Conservation (phyloP, 345 rosid species). For the Gossypium longicalyx region DNA sequence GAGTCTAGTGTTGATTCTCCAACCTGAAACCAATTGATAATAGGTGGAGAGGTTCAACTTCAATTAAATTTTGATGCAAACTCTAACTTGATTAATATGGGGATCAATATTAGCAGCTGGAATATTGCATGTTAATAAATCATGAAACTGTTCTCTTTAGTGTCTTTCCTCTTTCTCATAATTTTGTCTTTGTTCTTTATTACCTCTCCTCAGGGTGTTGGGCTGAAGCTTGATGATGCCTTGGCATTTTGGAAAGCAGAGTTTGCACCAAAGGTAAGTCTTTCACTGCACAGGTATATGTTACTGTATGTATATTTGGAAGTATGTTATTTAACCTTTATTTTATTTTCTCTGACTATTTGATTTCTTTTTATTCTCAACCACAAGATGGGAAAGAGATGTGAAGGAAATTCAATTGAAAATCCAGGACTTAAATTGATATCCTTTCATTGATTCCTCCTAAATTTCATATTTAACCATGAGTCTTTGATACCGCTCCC, state of each 20-base stretch:
- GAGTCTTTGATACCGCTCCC: not conserved
- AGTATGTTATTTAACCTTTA: not conserved
- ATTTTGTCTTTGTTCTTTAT: not conserved
- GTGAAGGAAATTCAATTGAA: not conserved
- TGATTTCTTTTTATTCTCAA: conserved; percentile 5
- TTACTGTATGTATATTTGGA: not conserved
- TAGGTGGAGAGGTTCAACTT: not conserved
- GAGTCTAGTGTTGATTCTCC: not conserved
- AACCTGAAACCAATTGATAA: not conserved
- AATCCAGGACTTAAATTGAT: not conserved
- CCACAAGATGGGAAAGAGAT: not conserved
- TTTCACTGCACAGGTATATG: not conserved
- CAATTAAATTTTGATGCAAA: not conserved
- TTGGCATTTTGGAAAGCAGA: conserved; percentile 93
- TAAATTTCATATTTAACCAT: not conserved
- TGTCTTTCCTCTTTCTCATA: not conserved
- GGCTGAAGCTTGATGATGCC: conserved; percentile 90
- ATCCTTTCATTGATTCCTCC: not conserved
- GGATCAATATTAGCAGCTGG: not conserved
- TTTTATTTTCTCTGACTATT: not conserved
- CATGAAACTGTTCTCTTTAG: not conserved
- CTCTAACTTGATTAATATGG: not conserved
- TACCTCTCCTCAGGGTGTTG: conserved; percentile 59
- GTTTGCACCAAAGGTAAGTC: conserved; percentile 70
- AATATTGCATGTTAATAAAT: conserved; percentile 3